Evolutionary conservation across 208 protist genomes (phyloP).

Genomic region (Crithidia mellificae): DNA sequence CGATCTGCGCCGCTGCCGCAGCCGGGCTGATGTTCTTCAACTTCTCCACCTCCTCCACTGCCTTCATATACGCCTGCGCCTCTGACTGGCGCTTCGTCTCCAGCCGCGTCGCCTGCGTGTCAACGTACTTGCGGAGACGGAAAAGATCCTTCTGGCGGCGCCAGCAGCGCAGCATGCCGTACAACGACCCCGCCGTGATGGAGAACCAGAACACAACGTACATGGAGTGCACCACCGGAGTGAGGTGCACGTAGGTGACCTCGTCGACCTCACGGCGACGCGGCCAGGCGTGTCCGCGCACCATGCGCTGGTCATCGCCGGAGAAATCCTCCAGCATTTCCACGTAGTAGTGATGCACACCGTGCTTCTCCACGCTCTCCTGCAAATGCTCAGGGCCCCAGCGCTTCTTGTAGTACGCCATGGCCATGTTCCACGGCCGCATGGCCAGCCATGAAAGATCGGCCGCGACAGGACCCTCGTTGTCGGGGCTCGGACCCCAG

Average conservation of each 20-base stretch:
- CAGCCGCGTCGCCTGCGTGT: conserved; percentile 49
- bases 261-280: conserved; percentile 74
- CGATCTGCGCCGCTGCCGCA: conserved; percentile 27
- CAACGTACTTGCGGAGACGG: conserved; percentile 52
- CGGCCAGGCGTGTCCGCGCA: conserved; percentile 75
- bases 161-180: conserved; percentile 80
- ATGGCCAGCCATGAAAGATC: conserved; percentile 82
- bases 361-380: conserved; percentile 48
- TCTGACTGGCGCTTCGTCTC: conserved; percentile 67
- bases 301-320: conserved; percentile 85
- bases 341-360: conserved; percentile 79
- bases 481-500: conserved; percentile 60
- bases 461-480: conserved; percentile 64
- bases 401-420: conserved; percentile 69
- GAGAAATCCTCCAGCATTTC: conserved; percentile 90
- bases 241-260: conserved; percentile 86
- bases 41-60: conserved; percentile 68
- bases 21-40: conserved; percentile 43
- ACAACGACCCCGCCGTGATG: conserved; percentile 72
- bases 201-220: conserved; percentile 89
- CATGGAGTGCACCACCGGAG: conserved; percentile 84
- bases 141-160: conserved; percentile 75
- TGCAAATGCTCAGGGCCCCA: conserved; percentile 47
- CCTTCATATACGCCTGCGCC: conserved; percentile 66
- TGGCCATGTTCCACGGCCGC: conserved; percentile 77